Percentiles rank a stretch among this genome's conserved stretches.
Conservation (phyloP, 2,329 filamentous ascomycete species). For the Phialophora macrospora region DNA sequence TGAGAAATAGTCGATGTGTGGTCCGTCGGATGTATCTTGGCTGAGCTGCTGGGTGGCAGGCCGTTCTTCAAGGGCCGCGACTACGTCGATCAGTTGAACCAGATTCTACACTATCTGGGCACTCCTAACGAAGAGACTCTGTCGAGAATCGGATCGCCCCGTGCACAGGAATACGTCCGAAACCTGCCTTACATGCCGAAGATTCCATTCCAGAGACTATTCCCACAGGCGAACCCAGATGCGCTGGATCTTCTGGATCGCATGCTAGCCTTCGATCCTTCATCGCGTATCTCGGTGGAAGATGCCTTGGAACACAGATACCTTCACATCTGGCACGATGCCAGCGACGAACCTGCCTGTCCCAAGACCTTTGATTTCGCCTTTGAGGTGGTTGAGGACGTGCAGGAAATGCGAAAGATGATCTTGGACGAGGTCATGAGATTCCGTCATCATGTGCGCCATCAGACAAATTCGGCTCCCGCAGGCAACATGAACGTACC, state of each 20-base stretch:
- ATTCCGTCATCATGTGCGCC: conserved; percentile 71
- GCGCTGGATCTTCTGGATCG: conserved; percentile 92
- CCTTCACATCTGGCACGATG: conserved; percentile 97
- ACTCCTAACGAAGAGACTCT: conserved; percentile 96
- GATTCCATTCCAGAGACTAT: conserved; percentile 83
- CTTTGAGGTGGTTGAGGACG: conserved; percentile 96
- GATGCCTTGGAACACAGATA: conserved; percentile 95
- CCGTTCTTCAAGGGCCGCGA: conserved; percentile 99
- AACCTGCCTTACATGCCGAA: conserved; percentile 96
- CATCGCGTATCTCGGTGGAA: conserved; percentile 90
- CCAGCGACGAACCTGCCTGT: conserved; percentile 91
- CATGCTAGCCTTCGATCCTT: conserved; percentile 97
- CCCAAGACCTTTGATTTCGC: conserved; percentile 96
- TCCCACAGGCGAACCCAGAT: conserved; percentile 93
- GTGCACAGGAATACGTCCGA: conserved; percentile 96
- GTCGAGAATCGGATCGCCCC: conserved; percentile 88
- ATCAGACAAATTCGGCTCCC: conserved; percentile 47
- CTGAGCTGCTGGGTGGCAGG: conserved; percentile 90
- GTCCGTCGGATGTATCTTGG: conserved; percentile 97
- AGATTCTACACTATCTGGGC: conserved; percentile 96
- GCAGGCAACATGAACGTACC: conserved; percentile 56
- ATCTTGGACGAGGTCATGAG: conserved; percentile 91
- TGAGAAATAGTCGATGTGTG: conserved; percentile 82
- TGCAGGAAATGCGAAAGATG: conserved; percentile 93
- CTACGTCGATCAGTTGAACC: conserved; percentile 99